Evolutionary conservation across 176 grass and related monocot species (phyloP), one percentile per base, ranked within the genome.

Genomic region (Areca catechu): DNA sequence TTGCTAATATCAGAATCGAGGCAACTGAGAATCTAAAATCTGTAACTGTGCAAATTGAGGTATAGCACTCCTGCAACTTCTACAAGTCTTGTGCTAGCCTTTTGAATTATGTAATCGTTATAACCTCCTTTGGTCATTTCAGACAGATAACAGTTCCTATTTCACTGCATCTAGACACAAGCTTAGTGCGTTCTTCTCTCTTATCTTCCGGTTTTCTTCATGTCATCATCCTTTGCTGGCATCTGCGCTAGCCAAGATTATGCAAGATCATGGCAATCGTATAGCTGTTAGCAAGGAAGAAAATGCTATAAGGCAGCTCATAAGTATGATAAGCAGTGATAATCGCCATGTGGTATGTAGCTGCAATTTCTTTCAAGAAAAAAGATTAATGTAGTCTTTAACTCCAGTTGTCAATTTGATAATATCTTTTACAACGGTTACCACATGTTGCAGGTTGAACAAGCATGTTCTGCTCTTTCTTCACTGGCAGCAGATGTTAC

Each of bases 1-100:
- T 97, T 72, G 92, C 92, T 65, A 97, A 97, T 65, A 97, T 97
- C 76, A 87, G 92, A 77, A 97, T 97, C 7, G 92, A 97, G 74
- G 92, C 92, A 67, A 83, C 85, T 62, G 86, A 91, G 68, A 85
- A 78, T 69, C 80, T 97, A 63, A 97, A 82, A 77, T 84, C 80
- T 56, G 83, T 91, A n/a, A 90, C 73, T 54, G 83, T 97, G 12
- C 71, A 97, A 76, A 97, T 97, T 62, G 92, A 97, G 86, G 92
- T 97, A 75, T 71, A 61, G 60, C 50, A 64, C 56, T 71, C 24
- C 67, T 29, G 28, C 69, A 24, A 24, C 17, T 28, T 75, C 76
- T 15, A 76, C 52, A 24, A 61, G n/a, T 51, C 4, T 56, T 73
- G 66, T 21, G 54, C 4, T 47, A 30, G 28, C n/a, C 50, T 76